phyloP scores from a whole-genome alignment of 2,329 filamentous ascomycete species.

The Alternaria incomplexa region DNA sequence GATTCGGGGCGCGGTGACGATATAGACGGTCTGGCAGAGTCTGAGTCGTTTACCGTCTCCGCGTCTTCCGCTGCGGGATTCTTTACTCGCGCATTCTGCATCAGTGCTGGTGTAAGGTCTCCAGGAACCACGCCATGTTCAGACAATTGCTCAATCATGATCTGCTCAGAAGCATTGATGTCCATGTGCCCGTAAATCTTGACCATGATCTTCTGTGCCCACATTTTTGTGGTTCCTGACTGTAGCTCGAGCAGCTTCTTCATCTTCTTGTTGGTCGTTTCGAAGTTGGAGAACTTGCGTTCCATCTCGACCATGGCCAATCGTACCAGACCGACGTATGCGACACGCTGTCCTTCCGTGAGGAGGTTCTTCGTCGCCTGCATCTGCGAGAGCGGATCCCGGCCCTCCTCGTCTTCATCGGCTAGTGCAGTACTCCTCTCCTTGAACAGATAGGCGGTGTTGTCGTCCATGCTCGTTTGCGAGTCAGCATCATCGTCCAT shows the following conservation, averaged over 20 bases:
- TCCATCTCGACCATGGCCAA: constrained; percentile 81
- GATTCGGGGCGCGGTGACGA: constrained; percentile 40
- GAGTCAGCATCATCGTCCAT: constrained; percentile 94
- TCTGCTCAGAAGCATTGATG: constrained; percentile 85
- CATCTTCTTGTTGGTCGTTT: constrained; percentile 66
- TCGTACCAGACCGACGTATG: constrained; percentile 90
- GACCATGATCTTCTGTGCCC: constrained; percentile 98
- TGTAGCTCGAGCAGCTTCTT: constrained; percentile 76
- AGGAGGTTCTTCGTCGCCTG: constrained; percentile 94
- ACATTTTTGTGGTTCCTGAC: constrained; percentile 86
- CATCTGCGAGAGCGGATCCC: constrained; percentile 87
- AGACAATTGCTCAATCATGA: constrained; percentile 98
- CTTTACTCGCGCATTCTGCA: constrained; percentile 89
- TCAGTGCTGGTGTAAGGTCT: constrained; percentile 84
- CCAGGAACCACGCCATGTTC: constrained; percentile 86
- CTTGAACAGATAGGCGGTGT: constrained; percentile 94
- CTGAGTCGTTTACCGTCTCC: constrained; percentile 18
- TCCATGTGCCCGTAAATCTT: constrained; percentile 96
- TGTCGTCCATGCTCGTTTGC: constrained; percentile 94
- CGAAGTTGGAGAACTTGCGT: constrained; percentile 68
- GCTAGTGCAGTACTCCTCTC: constrained; percentile 66
- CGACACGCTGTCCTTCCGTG: constrained; percentile 93
- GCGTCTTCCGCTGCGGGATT: constrained; percentile 78
- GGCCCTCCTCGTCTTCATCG: constrained; percentile 75
- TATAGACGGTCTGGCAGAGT: constrained; percentile 43